These are phyloP conservation scores for Amaranthus hypochondriacus DNA, from an alignment of 148 eudicot species.

Conservation along the genomic window DNA sequence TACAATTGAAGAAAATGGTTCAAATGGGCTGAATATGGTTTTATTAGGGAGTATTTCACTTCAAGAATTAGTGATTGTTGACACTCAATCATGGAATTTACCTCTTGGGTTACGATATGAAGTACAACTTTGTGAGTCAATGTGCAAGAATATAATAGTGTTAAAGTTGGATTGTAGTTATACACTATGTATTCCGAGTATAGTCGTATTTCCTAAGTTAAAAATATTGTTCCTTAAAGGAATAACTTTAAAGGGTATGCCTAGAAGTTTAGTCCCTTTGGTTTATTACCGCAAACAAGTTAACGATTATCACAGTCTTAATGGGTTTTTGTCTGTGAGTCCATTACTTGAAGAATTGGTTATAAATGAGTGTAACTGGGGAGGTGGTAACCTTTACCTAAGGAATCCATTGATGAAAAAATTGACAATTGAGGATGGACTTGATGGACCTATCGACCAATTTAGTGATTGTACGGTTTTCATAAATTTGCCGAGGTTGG, in stretches of 20 bases:
- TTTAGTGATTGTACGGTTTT: background rate
- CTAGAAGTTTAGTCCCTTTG: too few species aligned
- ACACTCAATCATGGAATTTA: too few species aligned
- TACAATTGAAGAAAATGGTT: background rate
- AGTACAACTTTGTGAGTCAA: too few species aligned
- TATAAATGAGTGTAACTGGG: constrained; percentile 17
- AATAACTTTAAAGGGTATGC: background rate
- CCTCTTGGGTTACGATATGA: too few species aligned
- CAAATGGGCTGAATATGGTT: background rate
- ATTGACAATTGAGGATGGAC: constrained; percentile 22
- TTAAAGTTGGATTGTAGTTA: constrained; percentile 3
- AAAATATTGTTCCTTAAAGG: constrained; percentile 8
- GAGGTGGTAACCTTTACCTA: constrained; percentile 6
- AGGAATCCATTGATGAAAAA: constrained; percentile 18
- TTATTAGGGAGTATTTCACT: background rate
- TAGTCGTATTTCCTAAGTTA: constrained; percentile 9
- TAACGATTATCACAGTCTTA: background rate
- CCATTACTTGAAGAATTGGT: constrained; percentile 26
- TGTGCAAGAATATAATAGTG: background rate
- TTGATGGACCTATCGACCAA: constrained; percentile 7
- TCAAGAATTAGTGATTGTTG: too few species aligned
- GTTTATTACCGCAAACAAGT: too few species aligned
- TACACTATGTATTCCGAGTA: background rate
- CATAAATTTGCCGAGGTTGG: constrained; percentile 13
- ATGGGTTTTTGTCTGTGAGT: constrained; percentile 1